Evolutionary conservation across 208 protist genomes (phyloP).

Genomic region (Crithidia brevicula): DNA sequence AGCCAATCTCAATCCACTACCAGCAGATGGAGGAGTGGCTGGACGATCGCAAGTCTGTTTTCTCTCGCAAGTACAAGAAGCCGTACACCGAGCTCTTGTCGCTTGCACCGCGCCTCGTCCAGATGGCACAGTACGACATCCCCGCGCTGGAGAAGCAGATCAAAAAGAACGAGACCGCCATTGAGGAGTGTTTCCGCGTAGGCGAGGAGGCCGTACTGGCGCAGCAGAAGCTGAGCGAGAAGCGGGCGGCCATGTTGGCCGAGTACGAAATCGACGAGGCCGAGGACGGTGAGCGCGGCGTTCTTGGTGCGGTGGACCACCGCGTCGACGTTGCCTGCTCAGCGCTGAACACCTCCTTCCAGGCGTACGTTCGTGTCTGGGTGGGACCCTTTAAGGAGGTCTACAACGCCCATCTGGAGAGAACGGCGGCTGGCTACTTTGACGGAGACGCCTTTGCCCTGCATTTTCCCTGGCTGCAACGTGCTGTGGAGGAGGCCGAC

Average conservation of each 20-base stretch:
- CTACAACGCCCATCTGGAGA: conserved; percentile 43
- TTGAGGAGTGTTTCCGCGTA: conserved; percentile 64
- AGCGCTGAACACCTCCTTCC: conserved; percentile 34
- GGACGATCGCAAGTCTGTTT: conserved; percentile 58
- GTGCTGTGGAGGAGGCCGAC: conserved; percentile 30
- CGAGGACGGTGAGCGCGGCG: conserved; percentile 6
- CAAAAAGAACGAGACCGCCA: conserved; percentile 39
- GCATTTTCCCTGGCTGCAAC: conserved; percentile 72
- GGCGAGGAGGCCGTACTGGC: conserved; percentile 55
- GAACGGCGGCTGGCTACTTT: conserved; percentile 40
- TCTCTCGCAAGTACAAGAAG: conserved; percentile 62
- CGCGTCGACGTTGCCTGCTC: conserved; percentile 36
- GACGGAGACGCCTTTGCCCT: conserved; percentile 36
- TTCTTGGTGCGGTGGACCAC: conserved; percentile 42
- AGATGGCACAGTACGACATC: conserved; percentile 77
- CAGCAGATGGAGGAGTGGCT: conserved; percentile 88
- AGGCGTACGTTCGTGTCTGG: conserved; percentile 31
- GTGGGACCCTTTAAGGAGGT: conserved; percentile 32
- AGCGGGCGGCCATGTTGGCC: conserved; percentile 34
- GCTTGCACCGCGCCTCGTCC: conserved; percentile 54
- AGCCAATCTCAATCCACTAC: conserved; percentile 73
- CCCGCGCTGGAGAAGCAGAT: conserved; percentile 63
- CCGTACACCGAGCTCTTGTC: conserved; percentile 43
- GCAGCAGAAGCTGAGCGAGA: conserved; percentile 36
- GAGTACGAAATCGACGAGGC: conserved; percentile 43